Conservation (phyloP, 179 eudicot species). For the Beta corolliflora region DNA sequence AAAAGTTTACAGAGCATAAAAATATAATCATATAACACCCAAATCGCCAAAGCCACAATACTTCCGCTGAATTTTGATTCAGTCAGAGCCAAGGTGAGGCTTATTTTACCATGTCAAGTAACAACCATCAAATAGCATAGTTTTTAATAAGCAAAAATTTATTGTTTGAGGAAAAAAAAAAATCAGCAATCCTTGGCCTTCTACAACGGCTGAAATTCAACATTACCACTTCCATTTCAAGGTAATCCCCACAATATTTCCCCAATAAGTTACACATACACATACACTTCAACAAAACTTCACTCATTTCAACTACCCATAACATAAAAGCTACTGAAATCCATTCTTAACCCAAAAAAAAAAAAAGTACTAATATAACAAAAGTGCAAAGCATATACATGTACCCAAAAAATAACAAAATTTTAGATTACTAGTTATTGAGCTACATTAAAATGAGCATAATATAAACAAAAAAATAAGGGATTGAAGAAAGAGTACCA, state of each 20-base stretch:
- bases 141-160: neutral
- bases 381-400: neutral
- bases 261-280: neutral
- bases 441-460: neutral
- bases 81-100: neutral
- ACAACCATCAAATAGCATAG: neutral
- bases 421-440: neutral
- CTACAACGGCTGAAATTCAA: neutral
- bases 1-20: neutral
- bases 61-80: neutral
- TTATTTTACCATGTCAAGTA: neutral
- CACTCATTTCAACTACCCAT: neutral
- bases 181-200: neutral
- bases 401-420: neutral
- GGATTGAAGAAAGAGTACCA: conserved; percentile 41
- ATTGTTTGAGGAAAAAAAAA: too few species aligned
- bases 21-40: neutral
- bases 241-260: neutral
- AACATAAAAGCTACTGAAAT: neutral
- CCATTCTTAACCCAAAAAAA: neutral
- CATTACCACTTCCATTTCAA: neutral
- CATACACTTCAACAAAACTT: neutral
- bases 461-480: too few species aligned
- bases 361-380: neutral
- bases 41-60: neutral